Conservation (phyloP, 2,329 filamentous ascomycete species). For the Myriosclerotinia curreyana region DNA sequence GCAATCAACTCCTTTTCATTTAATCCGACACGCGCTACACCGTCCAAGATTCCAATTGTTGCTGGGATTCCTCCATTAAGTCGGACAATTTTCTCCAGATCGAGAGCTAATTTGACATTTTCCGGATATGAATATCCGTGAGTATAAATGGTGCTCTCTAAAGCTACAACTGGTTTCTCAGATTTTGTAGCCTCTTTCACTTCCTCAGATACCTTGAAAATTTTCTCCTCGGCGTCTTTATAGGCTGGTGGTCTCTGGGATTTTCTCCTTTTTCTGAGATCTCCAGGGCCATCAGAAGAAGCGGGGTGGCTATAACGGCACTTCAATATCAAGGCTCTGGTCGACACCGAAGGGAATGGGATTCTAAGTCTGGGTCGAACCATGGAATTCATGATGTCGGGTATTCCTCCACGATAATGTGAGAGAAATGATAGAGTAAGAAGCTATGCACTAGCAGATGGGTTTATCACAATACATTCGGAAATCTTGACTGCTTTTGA, state of each 20-base stretch:
- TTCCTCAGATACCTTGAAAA: conserved; percentile 47
- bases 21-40: conserved; percentile 78
- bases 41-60: conserved; percentile 83
- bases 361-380: conserved; percentile 12
- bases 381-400: conserved; percentile 13
- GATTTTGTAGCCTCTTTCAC: conserved; percentile 72
- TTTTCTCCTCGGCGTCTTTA: not conserved
- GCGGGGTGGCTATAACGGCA: not conserved
- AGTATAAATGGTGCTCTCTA: conserved; percentile 97
- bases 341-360: conserved; percentile 6
- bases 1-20: conserved; percentile 66
- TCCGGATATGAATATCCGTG: conserved; percentile 79
- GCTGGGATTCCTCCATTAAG: conserved; percentile 80
- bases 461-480: not conserved
- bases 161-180: conserved; percentile 79
- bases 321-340: conserved; percentile 1
- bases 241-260: not conserved
- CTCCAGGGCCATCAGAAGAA: not conserved
- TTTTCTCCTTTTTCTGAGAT: not conserved
- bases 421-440: not conserved
- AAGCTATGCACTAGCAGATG: not conserved
- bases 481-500: not conserved
- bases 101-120: conserved; percentile 68
- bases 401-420: not conserved
- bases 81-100: conserved; percentile 79